Base-by-base conservation (phyloP, 257 asterid genomes). In the Solanum rostratum region DNA sequence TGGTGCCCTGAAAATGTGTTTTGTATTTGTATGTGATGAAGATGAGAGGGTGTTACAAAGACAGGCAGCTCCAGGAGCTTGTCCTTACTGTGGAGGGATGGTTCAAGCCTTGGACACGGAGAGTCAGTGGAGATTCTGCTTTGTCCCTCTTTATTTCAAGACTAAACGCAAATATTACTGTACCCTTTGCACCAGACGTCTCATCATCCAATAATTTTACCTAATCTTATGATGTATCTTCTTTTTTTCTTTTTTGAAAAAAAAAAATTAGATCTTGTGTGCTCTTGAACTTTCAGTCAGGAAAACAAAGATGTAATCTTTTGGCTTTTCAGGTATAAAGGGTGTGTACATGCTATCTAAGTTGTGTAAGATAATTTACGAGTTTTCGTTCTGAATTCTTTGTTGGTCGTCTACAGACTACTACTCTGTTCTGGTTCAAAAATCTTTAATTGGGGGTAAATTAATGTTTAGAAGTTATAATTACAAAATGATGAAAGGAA, bases 41-140 rank as follows among this genome's bases (percentile, higher is more conserved):
- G 97, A 94, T 16, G 96, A 94, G 93, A 87, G 90, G 89, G 97
- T 92, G 82, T 50, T 90, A 83, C 96, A 94, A 11, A 84, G 98
- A 87, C 96, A 92, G 85, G 85, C 87, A 74, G 98, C 99, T 29
- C 91, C 93, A 22, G 99, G 99, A 5, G 90, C 95, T 20, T 94
- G 99, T 52, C 99, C 98, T 1, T 94, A 93, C 85, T 94, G 99
- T 80, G 99, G 98, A 22, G 97, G 98, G 7, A 83, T 89, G 94
- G 90, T 95, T 85, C 98, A 95, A 89, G 98, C 98, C 85, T 57
- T 91, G 93, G 98, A 95, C 80, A 93, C 90, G 27, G 94, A 94
- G 92, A 95, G 94, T 80, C 87, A 92, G 43, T 95, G 97, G 97
- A 89, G 97, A 29, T 83, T 94, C 33, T 95, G 99, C 91, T 95